Evolutionary conservation across 768 basidiomycete species (phyloP).

Genomic region (Hygrocybe punicea): DNA sequence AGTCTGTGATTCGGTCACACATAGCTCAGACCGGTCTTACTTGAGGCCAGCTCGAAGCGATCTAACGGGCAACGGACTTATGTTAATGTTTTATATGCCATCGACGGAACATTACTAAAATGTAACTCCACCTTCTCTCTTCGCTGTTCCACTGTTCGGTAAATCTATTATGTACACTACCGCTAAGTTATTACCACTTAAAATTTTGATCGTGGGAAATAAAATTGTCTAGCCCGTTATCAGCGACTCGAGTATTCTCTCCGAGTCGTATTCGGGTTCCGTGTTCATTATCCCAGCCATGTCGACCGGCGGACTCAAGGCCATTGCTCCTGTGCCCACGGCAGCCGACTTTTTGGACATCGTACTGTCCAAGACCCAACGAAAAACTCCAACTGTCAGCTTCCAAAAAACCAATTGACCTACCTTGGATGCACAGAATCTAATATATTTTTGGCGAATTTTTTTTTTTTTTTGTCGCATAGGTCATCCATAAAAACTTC

Average conservation of each 20-base stretch:
- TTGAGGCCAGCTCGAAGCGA: not conserved
- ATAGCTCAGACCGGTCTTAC: constrained; percentile 52
- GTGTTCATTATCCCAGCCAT: constrained; percentile 26
- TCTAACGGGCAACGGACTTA: no score
- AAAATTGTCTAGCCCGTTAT: no score
- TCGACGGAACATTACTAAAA: no score
- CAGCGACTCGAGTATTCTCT: no score
- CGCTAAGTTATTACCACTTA: no score
- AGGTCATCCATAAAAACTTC: constrained; percentile 99
- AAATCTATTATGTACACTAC: no score
- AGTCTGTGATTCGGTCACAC: constrained; percentile 65
- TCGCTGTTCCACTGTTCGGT: no score
- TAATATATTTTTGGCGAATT: not conserved
- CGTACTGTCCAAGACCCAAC: constrained; percentile 88
- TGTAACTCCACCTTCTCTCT: no score
- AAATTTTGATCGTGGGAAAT: not conserved
- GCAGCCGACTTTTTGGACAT: constrained; percentile 94
- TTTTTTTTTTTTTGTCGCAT: no score
- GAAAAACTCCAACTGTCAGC: constrained; percentile 92
- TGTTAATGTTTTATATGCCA: no score
- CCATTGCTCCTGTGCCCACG: constrained; percentile 97
- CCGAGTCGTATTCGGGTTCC: no score
- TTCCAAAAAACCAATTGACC: no score
- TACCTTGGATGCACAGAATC: not conserved
- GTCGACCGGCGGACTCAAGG: constrained; percentile 90